Evolutionary conservation across 1,284 basidiomycete species (phyloP).

Genomic region (Boletellus deceptivus): DNA sequence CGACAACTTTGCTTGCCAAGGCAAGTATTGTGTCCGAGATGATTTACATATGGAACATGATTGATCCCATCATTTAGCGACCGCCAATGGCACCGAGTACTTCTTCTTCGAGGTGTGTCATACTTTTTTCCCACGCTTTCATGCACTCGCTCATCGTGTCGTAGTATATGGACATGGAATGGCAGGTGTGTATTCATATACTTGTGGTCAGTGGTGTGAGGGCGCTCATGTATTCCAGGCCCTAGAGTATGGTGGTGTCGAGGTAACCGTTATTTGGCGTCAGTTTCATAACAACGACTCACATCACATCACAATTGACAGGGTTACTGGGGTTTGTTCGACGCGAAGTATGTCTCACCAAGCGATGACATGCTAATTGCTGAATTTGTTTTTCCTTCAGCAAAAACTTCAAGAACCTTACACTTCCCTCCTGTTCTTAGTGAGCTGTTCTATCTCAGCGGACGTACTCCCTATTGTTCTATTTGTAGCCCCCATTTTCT

Average conservation of each 20-base stretch:
- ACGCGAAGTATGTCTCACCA: conserved; percentile 43
- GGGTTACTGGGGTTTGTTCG: conserved; percentile 65
- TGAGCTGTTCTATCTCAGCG: background rate
- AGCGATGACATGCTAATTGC: background rate
- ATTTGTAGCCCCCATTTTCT: conserved; percentile 9
- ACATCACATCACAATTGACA: conserved; percentile 16
- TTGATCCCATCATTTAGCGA: conserved; percentile 46
- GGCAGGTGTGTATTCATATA: conserved; percentile 58
- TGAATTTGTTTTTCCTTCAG: conserved; percentile 31
- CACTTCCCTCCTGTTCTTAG: conserved; percentile 45
- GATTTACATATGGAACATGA: background rate
- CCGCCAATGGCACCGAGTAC: conserved; percentile 76
- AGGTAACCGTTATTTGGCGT: conserved; percentile 47
- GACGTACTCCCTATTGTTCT: background rate
- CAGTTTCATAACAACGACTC: conserved; percentile 9
- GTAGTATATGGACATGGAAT: conserved; percentile 31
- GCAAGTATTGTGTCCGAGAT: conserved; percentile 11
- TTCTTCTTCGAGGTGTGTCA: conserved; percentile 74
- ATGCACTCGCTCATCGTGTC: background rate
- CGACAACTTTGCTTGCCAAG: conserved; percentile 81
- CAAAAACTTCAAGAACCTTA: conserved; percentile 56
- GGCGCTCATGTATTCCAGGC: conserved; percentile 17
- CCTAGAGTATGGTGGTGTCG: conserved; percentile 75
- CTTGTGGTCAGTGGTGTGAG: background rate
- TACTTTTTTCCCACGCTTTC: background rate